phyloP scores from a whole-genome alignment of 169 alveolate genomes.

The Cryptosporidium meleagridis region DNA sequence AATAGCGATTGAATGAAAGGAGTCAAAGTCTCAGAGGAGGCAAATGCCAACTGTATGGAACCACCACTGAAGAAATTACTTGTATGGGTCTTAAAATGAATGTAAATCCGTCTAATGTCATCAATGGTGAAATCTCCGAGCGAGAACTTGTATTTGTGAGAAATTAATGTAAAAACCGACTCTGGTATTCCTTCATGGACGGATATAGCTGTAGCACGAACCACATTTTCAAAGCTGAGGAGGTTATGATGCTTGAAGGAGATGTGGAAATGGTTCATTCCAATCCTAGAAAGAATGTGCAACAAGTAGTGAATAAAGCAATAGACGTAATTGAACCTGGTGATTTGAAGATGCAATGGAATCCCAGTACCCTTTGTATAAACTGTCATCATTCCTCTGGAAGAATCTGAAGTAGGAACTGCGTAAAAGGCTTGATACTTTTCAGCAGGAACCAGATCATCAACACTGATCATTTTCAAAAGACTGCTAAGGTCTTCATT shows the following conservation, averaged over 20 bases:
- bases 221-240: constrained; percentile 7
- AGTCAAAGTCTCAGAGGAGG: background rate
- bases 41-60: background rate
- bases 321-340: constrained; percentile 27
- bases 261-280: background rate
- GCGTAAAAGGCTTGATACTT: constrained; percentile 40
- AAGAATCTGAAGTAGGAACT: background rate
- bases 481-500: background rate
- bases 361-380: background rate
- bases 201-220: constrained; percentile 10
- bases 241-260: constrained; percentile 28
- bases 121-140: background rate
- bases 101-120: background rate
- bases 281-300: background rate
- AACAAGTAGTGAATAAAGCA: constrained; percentile 22
- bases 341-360: background rate
- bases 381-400: constrained; percentile 57
- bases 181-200: constrained; percentile 1
- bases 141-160: constrained; percentile 1
- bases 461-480: background rate
- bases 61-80: background rate
- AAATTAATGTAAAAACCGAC: background rate
- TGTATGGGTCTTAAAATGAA: background rate
- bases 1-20: background rate
- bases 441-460: background rate